Base-by-base conservation (phyloP, 306 rosid genomes). In the Ormosia emarginata region DNA sequence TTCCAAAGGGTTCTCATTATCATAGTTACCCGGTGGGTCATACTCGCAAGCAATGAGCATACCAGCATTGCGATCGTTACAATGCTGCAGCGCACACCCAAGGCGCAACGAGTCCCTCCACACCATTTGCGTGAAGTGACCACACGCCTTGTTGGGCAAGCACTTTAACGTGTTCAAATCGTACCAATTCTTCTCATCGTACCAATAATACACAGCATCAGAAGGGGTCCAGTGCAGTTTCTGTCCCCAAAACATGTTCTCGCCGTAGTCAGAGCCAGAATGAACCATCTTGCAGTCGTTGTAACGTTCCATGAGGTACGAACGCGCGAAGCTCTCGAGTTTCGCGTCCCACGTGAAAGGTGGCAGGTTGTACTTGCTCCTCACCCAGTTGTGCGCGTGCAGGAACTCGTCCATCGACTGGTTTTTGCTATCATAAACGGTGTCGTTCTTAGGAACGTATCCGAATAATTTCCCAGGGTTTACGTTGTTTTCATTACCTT, bases 121-220 rank as follows among this genome's bases (percentile, higher is more conserved):
- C 29, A 94, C 87, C 0, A 94, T 5, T 67, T 94, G 98, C 2
- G 98, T 94, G 83, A 88, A 92, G 53, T 94, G 98, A 2, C 87
- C 95, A 2, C 98, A 94, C 15, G 14, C 1, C 6, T 79, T n/a
- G 78, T 0, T 40, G 29, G 67, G 44, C 0, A 2, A 2, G 64
- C 98, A 94, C 14, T 14, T 12, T 24, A 84, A 78, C 0, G 77
- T 76, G 0, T 1, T 8, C 2, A 82, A 47, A 47, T 88, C 11
- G 81, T 56, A 92, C 71, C 29, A 36, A 0, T 59, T 0, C 4
- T 40, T 36, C 83, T 94, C 98, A 0, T 0, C 2, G 41, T 74
- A 75, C 95, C 97, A 94, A 2, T 37, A 75, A 6, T 59, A 65
- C 5, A 90, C 92, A 0, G 89, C 93, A 6, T 88, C 82, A 0